phyloP scores from a whole-genome alignment of 78 protist genomes.

The Dictyostelium purpureum region DNA sequence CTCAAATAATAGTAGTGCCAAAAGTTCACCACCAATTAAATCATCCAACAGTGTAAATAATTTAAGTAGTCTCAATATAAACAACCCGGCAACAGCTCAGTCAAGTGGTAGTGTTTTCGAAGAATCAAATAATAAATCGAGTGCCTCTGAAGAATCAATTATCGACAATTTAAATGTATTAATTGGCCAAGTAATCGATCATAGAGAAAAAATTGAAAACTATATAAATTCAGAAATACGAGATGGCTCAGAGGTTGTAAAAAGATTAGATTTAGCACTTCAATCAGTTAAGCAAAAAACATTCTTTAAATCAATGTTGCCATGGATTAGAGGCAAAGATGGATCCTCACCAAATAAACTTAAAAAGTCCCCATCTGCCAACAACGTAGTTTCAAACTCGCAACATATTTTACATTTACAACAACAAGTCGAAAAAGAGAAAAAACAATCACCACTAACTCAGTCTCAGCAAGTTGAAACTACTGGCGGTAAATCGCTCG shows the following conservation, averaged over 20 bases:
- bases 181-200: not conserved
- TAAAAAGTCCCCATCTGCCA: not conserved
- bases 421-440: slow-evolving; percentile 2
- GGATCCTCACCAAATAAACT: not conserved
- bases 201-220: slow-evolving; percentile 33
- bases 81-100: not conserved
- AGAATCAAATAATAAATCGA: not conserved
- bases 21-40: not conserved
- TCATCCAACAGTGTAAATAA: not conserved
- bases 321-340: slow-evolving; percentile 16
- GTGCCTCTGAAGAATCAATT: not conserved
- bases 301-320: not conserved
- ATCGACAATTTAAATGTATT: not conserved
- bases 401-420: slow-evolving; percentile 1
- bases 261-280: slow-evolving; percentile 2
- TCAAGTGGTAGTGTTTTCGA: not conserved
- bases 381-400: not conserved
- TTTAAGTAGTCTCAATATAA: not conserved
- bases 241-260: not conserved
- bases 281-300: not conserved
- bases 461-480: not conserved
- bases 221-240: not conserved
- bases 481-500: not conserved
- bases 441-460: not conserved
- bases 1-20: not conserved